Evolutionary conservation across 306 rosid species (phyloP).

Genomic region (Cucurbita ficifolia): DNA sequence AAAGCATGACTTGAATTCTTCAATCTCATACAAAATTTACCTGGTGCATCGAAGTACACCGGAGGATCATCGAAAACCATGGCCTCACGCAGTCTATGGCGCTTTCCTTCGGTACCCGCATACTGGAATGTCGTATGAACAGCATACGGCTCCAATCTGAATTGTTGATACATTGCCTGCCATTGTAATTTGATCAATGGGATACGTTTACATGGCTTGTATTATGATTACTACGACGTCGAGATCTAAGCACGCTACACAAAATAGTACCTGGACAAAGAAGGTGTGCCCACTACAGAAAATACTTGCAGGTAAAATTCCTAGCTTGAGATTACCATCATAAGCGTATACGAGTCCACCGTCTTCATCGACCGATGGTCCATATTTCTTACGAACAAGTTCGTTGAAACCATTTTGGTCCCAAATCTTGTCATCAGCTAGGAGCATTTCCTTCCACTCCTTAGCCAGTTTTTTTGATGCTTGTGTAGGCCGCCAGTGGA

Average conservation of each 20-base stretch:
- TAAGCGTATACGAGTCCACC: slow-evolving; percentile 75
- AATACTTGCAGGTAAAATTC: slow-evolving; percentile 76
- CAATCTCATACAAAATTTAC: slow-evolving; percentile 17
- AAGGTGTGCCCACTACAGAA: slow-evolving; percentile 95
- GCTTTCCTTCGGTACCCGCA: slow-evolving; percentile 93
- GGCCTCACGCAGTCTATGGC: slow-evolving; percentile 88
- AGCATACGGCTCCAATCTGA: slow-evolving; percentile 80
- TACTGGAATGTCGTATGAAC: slow-evolving; percentile 88
- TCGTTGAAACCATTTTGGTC: slow-evolving; percentile 91
- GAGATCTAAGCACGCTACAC: too few relatives aligned
- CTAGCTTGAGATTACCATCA: slow-evolving; percentile 87
- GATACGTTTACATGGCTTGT: neutral
- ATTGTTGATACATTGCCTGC: slow-evolving; percentile 81
- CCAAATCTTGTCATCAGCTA: slow-evolving; percentile 76
- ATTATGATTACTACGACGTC: neutral
- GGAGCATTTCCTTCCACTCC: slow-evolving; percentile 77
- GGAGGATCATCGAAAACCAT: slow-evolving; percentile 86
- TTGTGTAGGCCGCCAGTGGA: slow-evolving; percentile 88
- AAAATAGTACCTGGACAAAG: slow-evolving; percentile 62
- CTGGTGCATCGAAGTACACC: slow-evolving; percentile 69
- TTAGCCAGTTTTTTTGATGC: slow-evolving; percentile 68
- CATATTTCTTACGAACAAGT: slow-evolving; percentile 49
- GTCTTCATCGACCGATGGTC: slow-evolving; percentile 57
- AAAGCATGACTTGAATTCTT: neutral
- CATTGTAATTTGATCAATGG: slow-evolving; percentile 2